Evolutionary conservation across 2,329 filamentous ascomycete species (phyloP).

Genomic region (Ceratocystis eucalypticola): DNA sequence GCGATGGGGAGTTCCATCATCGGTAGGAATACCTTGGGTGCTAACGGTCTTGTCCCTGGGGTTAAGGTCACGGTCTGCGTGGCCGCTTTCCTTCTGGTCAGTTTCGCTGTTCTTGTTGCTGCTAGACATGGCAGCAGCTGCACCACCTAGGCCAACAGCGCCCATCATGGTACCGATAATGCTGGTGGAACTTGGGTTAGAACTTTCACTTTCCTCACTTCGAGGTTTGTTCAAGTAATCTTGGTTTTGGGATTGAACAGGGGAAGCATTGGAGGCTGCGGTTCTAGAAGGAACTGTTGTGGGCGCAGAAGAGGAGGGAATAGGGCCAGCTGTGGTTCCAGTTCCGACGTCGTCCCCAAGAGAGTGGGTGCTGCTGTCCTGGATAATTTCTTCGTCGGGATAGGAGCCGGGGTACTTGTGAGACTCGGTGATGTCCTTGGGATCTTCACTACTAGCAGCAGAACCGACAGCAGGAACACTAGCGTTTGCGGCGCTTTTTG

Average conservation of each 20-base stretch:
- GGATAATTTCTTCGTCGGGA: constrained; percentile 2
- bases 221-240: background rate
- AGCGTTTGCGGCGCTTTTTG: background rate
- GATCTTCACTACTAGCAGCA: background rate
- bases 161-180: constrained; percentile 17
- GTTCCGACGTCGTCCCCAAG: too few species aligned
- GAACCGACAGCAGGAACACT: background rate
- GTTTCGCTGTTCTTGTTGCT: constrained; percentile 6
- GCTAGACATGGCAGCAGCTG: constrained; percentile 11
- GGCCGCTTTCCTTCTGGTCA: background rate
- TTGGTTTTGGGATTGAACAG: background rate
- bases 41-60: background rate
- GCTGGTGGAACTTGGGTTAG: background rate
- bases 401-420: constrained; percentile 14
- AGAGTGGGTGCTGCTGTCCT: background rate
- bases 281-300: background rate
- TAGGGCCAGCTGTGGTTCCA: background rate
- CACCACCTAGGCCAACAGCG: constrained; percentile 14
- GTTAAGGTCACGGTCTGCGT: background rate
- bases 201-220: background rate
- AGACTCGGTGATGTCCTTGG: background rate
- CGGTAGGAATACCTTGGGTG: background rate
- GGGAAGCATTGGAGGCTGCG: background rate
- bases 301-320: background rate
- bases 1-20: background rate